Evolutionary conservation across 2,329 filamentous ascomycete species (phyloP).

Genomic region (Cytospora chrysosperma): DNA sequence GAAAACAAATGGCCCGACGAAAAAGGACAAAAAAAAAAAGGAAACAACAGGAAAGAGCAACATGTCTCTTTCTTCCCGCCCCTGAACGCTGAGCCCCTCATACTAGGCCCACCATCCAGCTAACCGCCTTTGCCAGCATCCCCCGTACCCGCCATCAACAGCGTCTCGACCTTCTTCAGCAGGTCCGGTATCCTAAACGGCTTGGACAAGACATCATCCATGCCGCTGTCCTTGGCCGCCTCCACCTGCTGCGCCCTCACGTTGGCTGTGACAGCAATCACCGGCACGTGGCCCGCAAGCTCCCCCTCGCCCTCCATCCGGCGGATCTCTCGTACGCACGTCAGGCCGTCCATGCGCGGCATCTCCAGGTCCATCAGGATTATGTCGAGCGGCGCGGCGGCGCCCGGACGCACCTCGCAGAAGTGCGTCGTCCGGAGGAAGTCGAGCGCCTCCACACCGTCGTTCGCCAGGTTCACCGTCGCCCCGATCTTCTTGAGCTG

Average conservation of each 20-base stretch:
- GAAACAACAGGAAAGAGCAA: background rate
- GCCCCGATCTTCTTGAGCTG: slow-evolving; percentile 61
- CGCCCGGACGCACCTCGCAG: slow-evolving; percentile 24
- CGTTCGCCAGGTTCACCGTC: slow-evolving; percentile 58
- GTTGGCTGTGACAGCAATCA: slow-evolving; percentile 49
- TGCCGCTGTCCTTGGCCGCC: slow-evolving; percentile 37
- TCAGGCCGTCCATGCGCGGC: slow-evolving; percentile 49
- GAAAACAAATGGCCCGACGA: background rate
- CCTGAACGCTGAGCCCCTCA: too few relatives aligned
- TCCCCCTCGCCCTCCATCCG: slow-evolving; percentile 36
- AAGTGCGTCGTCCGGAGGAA: slow-evolving; percentile 38
- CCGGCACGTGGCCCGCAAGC: slow-evolving; percentile 38
- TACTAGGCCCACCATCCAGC: background rate
- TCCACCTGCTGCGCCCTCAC: slow-evolving; percentile 42
- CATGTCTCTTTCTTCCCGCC: background rate
- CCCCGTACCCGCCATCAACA: slow-evolving; percentile 26
- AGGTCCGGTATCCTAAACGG: slow-evolving; percentile 53
- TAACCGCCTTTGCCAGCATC: background rate
- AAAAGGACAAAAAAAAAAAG: background rate
- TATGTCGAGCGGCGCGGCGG: slow-evolving; percentile 34
- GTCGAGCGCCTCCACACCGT: slow-evolving; percentile 58
- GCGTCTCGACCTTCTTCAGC: slow-evolving; percentile 38
- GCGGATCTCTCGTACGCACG: slow-evolving; percentile 41
- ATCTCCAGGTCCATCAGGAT: slow-evolving; percentile 50
- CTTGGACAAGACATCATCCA: slow-evolving; percentile 57